Evolutionary conservation across 2,329 filamentous ascomycete genomes (phyloP), one percentile per base, ranked within the genome.

Genomic region (Atkinsonella hypoxylon): DNA sequence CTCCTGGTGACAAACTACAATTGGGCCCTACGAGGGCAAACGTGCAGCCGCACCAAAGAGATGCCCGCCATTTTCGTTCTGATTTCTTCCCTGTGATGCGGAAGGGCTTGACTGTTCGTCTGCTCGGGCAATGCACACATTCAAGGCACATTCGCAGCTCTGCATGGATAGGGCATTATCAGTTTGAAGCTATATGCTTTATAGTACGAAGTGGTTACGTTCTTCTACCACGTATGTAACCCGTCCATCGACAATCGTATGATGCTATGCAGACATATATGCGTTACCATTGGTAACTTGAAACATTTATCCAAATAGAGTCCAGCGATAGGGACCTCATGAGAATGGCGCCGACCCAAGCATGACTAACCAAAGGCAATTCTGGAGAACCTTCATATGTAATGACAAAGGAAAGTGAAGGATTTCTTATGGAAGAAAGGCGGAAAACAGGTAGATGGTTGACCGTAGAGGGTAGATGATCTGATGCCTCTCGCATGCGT

Each of bases 281-380:
- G 31, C 8, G 38, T 32, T 30, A 17, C 20, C 32, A 15, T 17
- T 17, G 12, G 22, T 13, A 17, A 22, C 34, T 42, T 4, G 17
- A 10, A 40, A 22, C 20, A 26, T 47, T 30, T 18, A 47, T 47
- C 36, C 45, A 47, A 47, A 40, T n/a, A 39, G 5, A 48, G 26
- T 42, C 38, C n/a, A 31, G 20, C 47, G 40, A 6, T 18, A 42
- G 40, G 40, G n/a, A 18, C 22, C 40, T 42, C 12, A 15, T 20
- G 20, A 42, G 9, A 20, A 42, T 18, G 47, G 44, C 47, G 47
- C 47, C 47, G 38, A 20, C 40, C 47, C 30, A 44, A 43, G 31
- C 18, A 49, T 20, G 20, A 26, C n/a, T n/a, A 8, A 13, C 12
- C 18, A 12, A 42, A 22, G 18, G 18, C 42, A 44, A 44, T 22